phyloP scores from a whole-genome alignment of 2,329 filamentous ascomycete genomes.

The Cordyceps tenuipes region DNA sequence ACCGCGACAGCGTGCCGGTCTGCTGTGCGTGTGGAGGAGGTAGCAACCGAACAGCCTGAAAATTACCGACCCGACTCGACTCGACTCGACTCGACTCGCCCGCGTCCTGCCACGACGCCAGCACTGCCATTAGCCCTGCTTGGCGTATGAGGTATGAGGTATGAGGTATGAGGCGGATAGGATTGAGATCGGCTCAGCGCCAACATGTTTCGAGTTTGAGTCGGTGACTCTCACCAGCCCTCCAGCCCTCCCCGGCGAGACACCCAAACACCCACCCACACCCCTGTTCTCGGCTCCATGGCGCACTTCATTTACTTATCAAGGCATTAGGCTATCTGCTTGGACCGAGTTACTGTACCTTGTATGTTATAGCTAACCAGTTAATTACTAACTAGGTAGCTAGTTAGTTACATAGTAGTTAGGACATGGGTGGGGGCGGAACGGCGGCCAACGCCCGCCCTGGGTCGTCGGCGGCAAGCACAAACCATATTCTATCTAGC shows the following conservation, averaged over 20 bases:
- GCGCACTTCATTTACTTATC: background rate
- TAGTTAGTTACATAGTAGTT: background rate
- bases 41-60: background rate
- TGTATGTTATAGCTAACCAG: background rate
- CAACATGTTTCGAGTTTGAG: conserved; percentile 11
- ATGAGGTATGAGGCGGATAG: conserved; percentile 7
- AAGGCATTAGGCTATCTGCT: background rate
- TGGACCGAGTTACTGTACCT: background rate
- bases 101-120: no score
- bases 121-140: background rate
- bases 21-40: conserved; percentile 10
- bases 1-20: background rate
- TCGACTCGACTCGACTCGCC: no score
- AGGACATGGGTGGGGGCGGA: no score
- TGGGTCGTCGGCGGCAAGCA: conserved; percentile 5
- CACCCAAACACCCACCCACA: background rate
- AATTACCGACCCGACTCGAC: no score
- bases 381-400: no score
- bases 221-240: background rate
- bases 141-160: conserved; percentile 6
- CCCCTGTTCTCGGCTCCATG: conserved; percentile 5
- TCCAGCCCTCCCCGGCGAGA: background rate
- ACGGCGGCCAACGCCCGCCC: background rate
- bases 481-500: conserved; percentile 3
- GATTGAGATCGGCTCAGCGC: conserved; percentile 9